Evolutionary conservation across 176 grass and related monocot genomes (phyloP).

Genomic region (Eragrostis nindensis): DNA sequence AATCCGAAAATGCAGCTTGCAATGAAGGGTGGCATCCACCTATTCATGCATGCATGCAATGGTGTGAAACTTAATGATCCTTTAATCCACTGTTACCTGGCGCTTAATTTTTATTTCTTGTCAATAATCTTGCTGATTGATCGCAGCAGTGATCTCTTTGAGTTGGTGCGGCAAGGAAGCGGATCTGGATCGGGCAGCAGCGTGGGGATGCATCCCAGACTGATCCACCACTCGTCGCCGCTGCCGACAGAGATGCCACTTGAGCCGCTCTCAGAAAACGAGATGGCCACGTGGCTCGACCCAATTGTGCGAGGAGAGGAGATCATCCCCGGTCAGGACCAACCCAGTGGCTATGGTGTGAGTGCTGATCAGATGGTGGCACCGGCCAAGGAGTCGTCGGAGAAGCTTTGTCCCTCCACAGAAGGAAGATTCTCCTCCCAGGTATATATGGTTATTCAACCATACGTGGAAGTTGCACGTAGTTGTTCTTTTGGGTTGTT

Average conservation of each 20-base stretch:
- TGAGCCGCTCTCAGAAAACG: not conserved
- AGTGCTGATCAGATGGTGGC: no score
- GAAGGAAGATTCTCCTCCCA: not conserved
- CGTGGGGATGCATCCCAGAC: not conserved
- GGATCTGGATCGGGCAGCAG: not conserved
- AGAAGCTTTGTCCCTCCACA: no score
- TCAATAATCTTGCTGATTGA: not conserved
- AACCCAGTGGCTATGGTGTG: not conserved
- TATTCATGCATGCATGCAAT: no score
- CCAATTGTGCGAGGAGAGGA: not conserved
- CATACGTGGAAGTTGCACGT: no score
- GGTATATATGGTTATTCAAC: not conserved
- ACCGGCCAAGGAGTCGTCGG: no score
- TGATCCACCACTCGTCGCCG: no score
- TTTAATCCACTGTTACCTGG: no score
- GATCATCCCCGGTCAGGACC: not conserved
- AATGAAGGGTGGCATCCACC: no score
- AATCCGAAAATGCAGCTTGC: no score
- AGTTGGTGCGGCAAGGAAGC: not conserved
- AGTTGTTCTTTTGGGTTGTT: no score
- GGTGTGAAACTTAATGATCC: no score
- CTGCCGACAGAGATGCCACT: not conserved
- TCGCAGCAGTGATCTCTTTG: conserved; percentile 28
- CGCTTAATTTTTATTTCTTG: no score
- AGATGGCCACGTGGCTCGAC: conserved; percentile 24